Conservation (phyloP, 257 asterid species). For the Solanum pinnatisectum region DNA sequence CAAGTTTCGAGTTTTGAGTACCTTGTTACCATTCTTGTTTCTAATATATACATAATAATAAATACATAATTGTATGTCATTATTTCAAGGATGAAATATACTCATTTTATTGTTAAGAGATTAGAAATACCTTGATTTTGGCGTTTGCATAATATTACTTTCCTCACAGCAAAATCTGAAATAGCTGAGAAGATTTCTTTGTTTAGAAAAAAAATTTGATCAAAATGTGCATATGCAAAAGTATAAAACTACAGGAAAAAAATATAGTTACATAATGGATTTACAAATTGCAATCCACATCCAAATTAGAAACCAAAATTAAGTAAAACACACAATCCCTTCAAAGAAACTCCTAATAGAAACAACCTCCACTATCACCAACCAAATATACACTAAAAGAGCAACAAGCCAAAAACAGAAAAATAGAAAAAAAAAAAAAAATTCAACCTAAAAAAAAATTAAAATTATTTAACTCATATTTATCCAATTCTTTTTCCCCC, state of each 20-base stretch:
- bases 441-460: constrained; percentile 6
- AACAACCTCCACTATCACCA: constrained; percentile 91
- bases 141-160: constrained; percentile 57
- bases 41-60: not conserved
- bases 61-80: not conserved
- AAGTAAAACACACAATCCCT: constrained; percentile 40
- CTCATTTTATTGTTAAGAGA: not conserved
- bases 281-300: constrained; percentile 26
- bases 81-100: not conserved
- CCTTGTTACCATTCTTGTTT: not conserved
- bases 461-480: constrained; percentile 25
- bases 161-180: constrained; percentile 27
- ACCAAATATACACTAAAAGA: constrained; percentile 33
- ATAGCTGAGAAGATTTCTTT: constrained; percentile 28
- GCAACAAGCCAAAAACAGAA: constrained; percentile 11
- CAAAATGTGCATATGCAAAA: not conserved
- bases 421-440: not conserved
- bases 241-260: constrained; percentile 18
- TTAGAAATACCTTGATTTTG: constrained; percentile 57
- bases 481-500: constrained; percentile 13
- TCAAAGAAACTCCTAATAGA: constrained; percentile 56
- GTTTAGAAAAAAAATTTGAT: constrained; percentile 7
- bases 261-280: constrained; percentile 7
- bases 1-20: not conserved
- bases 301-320: constrained; percentile 16